Evolutionary conservation across 1,139 yeast genomes (phyloP).

Genomic region (Groenewaldozyma auringiensis): DNA sequence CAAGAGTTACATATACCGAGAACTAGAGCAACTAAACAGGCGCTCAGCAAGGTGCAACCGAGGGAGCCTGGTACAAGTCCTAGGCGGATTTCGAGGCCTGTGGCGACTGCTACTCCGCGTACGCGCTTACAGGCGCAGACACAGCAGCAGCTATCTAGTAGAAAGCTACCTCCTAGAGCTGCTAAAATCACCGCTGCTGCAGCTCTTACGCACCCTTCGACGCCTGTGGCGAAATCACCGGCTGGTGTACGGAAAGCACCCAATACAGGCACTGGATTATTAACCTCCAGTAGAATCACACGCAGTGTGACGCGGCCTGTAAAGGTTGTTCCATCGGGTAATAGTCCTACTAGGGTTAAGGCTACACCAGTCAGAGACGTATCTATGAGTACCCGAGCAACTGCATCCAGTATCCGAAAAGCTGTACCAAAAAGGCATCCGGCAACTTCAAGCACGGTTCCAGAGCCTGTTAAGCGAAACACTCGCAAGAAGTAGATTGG

Average conservation of each 20-base stretch:
- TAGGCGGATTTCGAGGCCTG: too few relatives aligned
- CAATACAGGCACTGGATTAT: not conserved
- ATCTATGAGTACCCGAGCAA: not conserved
- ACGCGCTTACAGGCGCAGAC: too few relatives aligned
- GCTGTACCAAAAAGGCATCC: not conserved
- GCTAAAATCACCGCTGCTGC: not conserved
- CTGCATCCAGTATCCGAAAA: not conserved
- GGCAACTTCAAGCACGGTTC: not conserved
- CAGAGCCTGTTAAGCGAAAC: not conserved
- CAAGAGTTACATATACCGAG: not conserved
- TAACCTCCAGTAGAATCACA: too few relatives aligned
- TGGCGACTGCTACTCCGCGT: too few relatives aligned
- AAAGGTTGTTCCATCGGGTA: not conserved
- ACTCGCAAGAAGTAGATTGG: not conserved
- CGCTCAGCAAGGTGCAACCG: too few relatives aligned
- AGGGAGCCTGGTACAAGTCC: slow-evolving; percentile 4
- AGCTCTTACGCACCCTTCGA: not conserved
- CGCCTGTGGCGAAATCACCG: not conserved
- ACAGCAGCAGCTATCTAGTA: not conserved
- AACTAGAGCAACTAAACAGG: not conserved
- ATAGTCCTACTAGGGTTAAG: not conserved
- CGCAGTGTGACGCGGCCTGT: not conserved
- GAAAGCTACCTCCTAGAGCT: not conserved
- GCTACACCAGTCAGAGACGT: not conserved
- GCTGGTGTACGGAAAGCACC: not conserved